phyloP scores from a whole-genome alignment of 805 yeast species.

The Nakazawaea laoshanensis region DNA sequence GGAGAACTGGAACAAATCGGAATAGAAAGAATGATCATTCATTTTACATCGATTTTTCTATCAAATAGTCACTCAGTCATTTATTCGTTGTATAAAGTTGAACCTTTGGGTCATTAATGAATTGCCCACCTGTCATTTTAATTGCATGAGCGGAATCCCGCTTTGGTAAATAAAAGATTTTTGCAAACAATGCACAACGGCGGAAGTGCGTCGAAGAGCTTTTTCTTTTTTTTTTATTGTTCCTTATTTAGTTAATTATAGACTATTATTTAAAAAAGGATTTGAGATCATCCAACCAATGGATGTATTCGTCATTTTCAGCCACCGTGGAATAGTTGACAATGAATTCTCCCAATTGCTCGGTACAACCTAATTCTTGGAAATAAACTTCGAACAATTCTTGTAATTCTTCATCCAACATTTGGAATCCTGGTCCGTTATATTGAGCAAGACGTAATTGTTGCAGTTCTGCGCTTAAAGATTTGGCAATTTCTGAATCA shows the following conservation, averaged over 20 bases:
- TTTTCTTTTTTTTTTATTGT: too few relatives aligned
- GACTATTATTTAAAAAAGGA: constrained; percentile 7
- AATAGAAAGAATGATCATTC: too few relatives aligned
- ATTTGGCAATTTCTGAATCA: constrained; percentile 9
- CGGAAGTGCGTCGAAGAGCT: too few relatives aligned
- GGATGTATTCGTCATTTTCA: constrained; percentile 37
- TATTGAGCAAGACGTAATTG: constrained; percentile 25
- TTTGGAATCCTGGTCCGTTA: constrained; percentile 37
- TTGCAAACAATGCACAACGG: too few relatives aligned
- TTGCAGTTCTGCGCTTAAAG: constrained; percentile 8
- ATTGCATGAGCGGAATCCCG: too few relatives aligned
- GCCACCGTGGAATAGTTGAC: constrained; percentile 30
- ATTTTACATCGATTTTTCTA: too few relatives aligned
- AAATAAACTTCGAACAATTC: constrained; percentile 32
- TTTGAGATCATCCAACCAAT: constrained; percentile 25
- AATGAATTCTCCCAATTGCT: constrained; percentile 34
- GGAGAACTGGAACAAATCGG: too few relatives aligned
- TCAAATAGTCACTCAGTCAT: too few relatives aligned
- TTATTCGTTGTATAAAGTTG: too few relatives aligned
- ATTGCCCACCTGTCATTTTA: too few relatives aligned
- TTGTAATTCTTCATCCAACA: constrained; percentile 36
- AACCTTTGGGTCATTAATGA: too few relatives aligned
- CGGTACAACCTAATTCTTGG: constrained; percentile 28
- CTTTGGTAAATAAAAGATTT: too few relatives aligned
- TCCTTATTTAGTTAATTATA: background rate